These are phyloP conservation scores for Priceomyces carsonii DNA, from an alignment of 805 yeast genomes.

Conservation along the genomic window DNA sequence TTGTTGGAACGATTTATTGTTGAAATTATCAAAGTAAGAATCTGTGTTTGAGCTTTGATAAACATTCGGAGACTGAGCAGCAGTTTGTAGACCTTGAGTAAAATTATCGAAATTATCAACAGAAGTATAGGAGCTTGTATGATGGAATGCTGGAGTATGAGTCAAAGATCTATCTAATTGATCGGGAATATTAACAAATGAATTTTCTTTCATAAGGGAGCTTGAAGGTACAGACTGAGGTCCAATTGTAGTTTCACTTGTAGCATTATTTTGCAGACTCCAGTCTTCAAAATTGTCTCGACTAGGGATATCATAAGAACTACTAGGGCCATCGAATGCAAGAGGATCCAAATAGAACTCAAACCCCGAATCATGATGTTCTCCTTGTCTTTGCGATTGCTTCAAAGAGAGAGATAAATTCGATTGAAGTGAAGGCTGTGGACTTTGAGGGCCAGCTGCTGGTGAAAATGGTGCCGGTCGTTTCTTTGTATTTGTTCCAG, in stretches of 20 bases:
- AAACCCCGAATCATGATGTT: conserved; percentile 11
- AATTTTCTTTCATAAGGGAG: conserved; percentile 19
- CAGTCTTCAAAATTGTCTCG: neutral
- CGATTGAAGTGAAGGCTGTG: conserved; percentile 8
- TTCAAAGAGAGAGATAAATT: conserved; percentile 14
- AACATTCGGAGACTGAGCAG: conserved; percentile 5
- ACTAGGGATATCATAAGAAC: conserved; percentile 11
- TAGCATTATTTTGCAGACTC: conserved; percentile 3
- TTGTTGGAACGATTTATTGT: conserved; percentile 7
- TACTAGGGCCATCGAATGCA: conserved; percentile 48
- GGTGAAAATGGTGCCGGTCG: conserved; percentile 21
- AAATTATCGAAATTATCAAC: conserved; percentile 8
- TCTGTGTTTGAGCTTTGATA: conserved; percentile 2
- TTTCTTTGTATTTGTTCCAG: conserved; percentile 13
- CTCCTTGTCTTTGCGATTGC: conserved; percentile 1
- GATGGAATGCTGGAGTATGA: conserved; percentile 19
- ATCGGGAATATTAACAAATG: conserved; percentile 33
- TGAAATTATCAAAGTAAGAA: conserved; percentile 10
- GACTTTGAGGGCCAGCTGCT: conserved; percentile 3
- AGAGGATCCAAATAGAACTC: conserved; percentile 47
- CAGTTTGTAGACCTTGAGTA: neutral
- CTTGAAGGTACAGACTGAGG: neutral
- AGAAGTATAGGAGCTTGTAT: conserved; percentile 6
- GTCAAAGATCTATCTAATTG: conserved; percentile 18
- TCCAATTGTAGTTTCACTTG: neutral